phyloP scores from a whole-genome alignment of 2,329 filamentous ascomycete genomes.

The Aureobasidium lini region DNA sequence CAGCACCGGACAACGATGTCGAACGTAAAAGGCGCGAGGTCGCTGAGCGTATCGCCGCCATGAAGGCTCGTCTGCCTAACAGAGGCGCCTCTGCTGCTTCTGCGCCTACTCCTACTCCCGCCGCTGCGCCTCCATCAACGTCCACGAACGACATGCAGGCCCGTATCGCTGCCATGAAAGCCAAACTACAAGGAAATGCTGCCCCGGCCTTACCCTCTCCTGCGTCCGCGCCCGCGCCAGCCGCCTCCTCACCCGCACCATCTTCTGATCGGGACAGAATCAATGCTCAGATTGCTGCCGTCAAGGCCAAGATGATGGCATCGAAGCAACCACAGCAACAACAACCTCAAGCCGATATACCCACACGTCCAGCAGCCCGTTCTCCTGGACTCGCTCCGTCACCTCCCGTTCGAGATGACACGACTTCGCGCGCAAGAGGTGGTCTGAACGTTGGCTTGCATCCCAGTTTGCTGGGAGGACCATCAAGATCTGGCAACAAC shows the following conservation, averaged over 20 bases:
- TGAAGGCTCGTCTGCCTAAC: constrained; percentile 28
- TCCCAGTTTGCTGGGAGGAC: constrained; percentile 58
- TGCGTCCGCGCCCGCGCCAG: constrained; percentile 13
- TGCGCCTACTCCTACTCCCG: constrained; percentile 11
- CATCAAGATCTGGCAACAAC: constrained; percentile 23
- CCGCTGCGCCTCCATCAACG: background rate
- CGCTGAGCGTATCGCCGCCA: constrained; percentile 26
- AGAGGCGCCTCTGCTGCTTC: constrained; percentile 16
- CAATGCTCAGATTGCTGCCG: constrained; percentile 24
- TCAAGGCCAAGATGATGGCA: constrained; percentile 27
- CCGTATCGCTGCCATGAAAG: constrained; percentile 16
- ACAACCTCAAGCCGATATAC: background rate
- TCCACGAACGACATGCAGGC: constrained; percentile 10
- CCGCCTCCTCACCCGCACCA: constrained; percentile 17
- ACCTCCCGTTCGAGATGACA: constrained; percentile 42
- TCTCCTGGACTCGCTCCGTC: constrained; percentile 12
- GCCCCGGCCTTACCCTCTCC: constrained; percentile 12
- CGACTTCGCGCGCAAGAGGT: constrained; percentile 46
- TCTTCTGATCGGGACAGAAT: constrained; percentile 8
- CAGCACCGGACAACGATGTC: constrained; percentile 25
- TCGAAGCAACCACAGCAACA: background rate
- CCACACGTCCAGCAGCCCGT: background rate
- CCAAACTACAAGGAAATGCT: constrained; percentile 12
- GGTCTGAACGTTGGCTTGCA: constrained; percentile 70
- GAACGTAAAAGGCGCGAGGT: constrained; percentile 28